Evolutionary conservation across 352 stramenopile genomes (phyloP).

Genomic region (Peronospora farinosa): DNA sequence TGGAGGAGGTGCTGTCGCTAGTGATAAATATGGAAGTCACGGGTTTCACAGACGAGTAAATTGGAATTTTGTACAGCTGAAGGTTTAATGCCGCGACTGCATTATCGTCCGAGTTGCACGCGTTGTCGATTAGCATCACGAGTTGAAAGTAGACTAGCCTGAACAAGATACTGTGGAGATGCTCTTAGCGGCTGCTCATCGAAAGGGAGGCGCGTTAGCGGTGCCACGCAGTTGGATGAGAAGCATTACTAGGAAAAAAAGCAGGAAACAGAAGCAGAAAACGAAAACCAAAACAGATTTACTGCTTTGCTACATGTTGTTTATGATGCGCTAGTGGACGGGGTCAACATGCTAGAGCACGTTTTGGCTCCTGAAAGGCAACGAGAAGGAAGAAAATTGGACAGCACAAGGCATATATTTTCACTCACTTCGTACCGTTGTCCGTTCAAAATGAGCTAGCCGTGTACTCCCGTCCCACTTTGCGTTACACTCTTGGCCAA

Average conservation of each 20-base stretch:
- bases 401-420: slow-evolving; percentile 20
- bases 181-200: slow-evolving; percentile 16
- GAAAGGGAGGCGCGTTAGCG: slow-evolving; percentile 14
- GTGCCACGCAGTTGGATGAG: slow-evolving; percentile 19
- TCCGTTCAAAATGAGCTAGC: slow-evolving; percentile 25
- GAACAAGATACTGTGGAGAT: slow-evolving; percentile 22
- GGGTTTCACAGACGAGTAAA: slow-evolving; percentile 87
- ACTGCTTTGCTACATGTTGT: slow-evolving; percentile 9
- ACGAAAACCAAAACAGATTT: slow-evolving; percentile 23
- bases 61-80: slow-evolving; percentile 37
- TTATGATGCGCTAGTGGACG: background rate
- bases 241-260: slow-evolving; percentile 16
- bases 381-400: slow-evolving; percentile 3
- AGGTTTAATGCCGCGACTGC: slow-evolving; percentile 21
- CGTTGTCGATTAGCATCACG: slow-evolving; percentile 10
- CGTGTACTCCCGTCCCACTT: slow-evolving; percentile 9
- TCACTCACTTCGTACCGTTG: slow-evolving; percentile 11
- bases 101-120: slow-evolving; percentile 15
- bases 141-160: slow-evolving; percentile 20
- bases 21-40: slow-evolving; percentile 95
- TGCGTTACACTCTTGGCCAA: slow-evolving; percentile 11
- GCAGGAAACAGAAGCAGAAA: slow-evolving; percentile 21
- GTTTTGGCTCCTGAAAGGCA: background rate
- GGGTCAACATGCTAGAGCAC: background rate
- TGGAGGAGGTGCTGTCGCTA: slow-evolving; percentile 92